Percentiles rank a stretch among this genome's conserved stretches.
Evolutionary conservation across 2,329 filamentous ascomycete genomes (phyloP).

Genomic region (Penicillium griseofulvum): DNA sequence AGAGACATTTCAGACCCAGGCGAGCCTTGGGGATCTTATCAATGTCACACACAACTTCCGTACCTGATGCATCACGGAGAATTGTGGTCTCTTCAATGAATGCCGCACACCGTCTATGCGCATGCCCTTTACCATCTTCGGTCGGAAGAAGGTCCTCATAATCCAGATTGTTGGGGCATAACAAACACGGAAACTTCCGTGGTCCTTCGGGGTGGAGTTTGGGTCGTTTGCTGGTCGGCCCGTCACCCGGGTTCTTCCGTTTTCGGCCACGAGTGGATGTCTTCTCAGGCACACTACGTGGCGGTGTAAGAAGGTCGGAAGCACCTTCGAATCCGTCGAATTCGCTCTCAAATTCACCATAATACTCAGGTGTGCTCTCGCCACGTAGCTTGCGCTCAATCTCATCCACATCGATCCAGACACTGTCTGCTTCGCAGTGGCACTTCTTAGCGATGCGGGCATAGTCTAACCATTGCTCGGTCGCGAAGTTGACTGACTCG

Average conservation of each 20-base stretch:
- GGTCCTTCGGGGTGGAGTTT: conserved; percentile 70
- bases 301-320: conserved; percentile 74
- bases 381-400: conserved; percentile 92
- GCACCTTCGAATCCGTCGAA: conserved; percentile 60
- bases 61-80: conserved; percentile 63
- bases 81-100: conserved; percentile 93
- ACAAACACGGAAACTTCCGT: conserved; percentile 75
- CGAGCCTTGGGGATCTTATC: conserved; percentile 81
- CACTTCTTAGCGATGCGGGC: conserved; percentile 95
- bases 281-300: conserved; percentile 69
- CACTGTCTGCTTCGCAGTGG: conserved; percentile 93
- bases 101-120: conserved; percentile 82
- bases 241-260: conserved; percentile 60
- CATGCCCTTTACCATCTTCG: conserved; percentile 75
- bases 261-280: conserved; percentile 63
- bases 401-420: conserved; percentile 96
- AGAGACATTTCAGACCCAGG: conserved; percentile 88
- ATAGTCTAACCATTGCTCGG: conserved; percentile 92
- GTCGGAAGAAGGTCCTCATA: conserved; percentile 81
- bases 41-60: conserved; percentile 74
- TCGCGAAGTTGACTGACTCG: conserved; percentile 96
- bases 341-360: conserved; percentile 59
- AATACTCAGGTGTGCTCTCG: conserved; percentile 62
- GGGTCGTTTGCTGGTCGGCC: conserved; percentile 71
- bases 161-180: conserved; percentile 87